A percentile compares a stretch with the other conserved stretches of the same genome.
phyloP scores from a whole-genome alignment of 2,329 filamentous ascomycete genomes.

The Akanthomyces uredinophilus region DNA sequence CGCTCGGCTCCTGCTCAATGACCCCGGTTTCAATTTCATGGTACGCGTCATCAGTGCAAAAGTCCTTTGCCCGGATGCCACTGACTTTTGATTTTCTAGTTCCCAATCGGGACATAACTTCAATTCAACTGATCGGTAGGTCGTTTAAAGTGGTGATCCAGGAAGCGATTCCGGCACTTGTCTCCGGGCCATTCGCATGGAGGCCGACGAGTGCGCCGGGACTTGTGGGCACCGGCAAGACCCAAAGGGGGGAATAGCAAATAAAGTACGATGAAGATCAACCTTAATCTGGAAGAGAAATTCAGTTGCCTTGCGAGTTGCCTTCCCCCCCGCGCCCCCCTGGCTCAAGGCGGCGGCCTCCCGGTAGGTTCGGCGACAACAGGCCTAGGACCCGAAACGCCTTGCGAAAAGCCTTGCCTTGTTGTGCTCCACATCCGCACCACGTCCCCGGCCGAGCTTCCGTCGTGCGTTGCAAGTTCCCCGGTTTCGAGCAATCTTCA shows the following conservation, averaged over 20 bases:
- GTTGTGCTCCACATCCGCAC: not conserved
- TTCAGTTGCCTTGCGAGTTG: not conserved
- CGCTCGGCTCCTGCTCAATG: not conserved
- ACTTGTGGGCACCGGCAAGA: not conserved
- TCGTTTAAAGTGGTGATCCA: not conserved
- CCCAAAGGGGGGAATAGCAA: not conserved
- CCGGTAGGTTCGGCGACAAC: not conserved
- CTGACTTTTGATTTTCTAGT: not conserved
- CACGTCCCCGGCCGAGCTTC: not conserved
- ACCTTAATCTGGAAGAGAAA: not conserved
- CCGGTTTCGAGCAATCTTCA: not conserved
- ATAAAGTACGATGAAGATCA: conserved; percentile 1
- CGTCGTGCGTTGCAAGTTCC: not conserved
- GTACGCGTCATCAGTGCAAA: conserved; percentile 4
- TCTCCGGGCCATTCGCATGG: not conserved
- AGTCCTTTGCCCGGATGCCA: not conserved
- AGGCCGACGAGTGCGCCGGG: not conserved
- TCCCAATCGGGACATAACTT: not conserved
- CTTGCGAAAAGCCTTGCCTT: conserved; percentile 12
- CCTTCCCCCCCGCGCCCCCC: too few species aligned
- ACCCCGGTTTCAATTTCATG: not conserved
- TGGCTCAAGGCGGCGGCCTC: conserved; percentile 3
- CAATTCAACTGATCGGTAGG: not conserved
- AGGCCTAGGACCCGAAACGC: conserved; percentile 7
- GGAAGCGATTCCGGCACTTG: not conserved